Conservation (phyloP, 225 moss, liverwort and hornwort species). For the Lunularia cruciata region DNA sequence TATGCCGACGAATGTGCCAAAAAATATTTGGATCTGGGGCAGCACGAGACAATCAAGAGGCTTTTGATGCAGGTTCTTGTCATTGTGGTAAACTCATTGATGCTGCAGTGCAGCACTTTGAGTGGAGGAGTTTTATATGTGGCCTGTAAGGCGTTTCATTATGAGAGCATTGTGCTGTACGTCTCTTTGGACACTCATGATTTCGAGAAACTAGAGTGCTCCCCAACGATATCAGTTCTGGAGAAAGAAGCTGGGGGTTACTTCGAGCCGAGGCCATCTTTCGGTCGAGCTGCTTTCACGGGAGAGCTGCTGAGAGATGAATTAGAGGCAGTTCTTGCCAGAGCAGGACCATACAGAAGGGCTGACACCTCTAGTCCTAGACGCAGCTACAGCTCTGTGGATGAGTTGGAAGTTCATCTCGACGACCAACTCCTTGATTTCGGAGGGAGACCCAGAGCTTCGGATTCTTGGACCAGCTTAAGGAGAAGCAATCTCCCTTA, state of each 20-base stretch:
- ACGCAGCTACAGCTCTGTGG: background rate
- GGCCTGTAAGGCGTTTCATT: constrained; percentile 22
- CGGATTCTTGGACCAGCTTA: background rate
- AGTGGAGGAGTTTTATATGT: constrained; percentile 15
- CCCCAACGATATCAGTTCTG: background rate
- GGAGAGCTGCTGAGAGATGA: background rate
- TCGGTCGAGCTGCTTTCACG: background rate
- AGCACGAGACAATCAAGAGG: constrained; percentile 6
- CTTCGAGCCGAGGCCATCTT: constrained; percentile 9
- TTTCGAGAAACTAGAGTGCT: background rate
- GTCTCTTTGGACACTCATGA: background rate
- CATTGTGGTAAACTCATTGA: constrained; percentile 2
- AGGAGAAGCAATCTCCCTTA: background rate
- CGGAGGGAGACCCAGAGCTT: too few relatives aligned
- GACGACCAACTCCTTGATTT: background rate
- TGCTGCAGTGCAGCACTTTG: constrained; percentile 3
- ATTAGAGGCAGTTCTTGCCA: constrained; percentile 2
- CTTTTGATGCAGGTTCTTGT: background rate
- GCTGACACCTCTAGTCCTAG: background rate
- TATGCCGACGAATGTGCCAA: background rate
- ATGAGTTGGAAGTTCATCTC: constrained; percentile 4
- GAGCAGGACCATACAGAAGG: background rate
- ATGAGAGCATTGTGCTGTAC: constrained; percentile 24
- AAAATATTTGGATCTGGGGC: constrained; percentile 6
- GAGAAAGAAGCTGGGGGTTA: background rate